Base-by-base conservation (phyloP, 495 filamentous ascomycete species). In the Lepidopterella palustris region DNA sequence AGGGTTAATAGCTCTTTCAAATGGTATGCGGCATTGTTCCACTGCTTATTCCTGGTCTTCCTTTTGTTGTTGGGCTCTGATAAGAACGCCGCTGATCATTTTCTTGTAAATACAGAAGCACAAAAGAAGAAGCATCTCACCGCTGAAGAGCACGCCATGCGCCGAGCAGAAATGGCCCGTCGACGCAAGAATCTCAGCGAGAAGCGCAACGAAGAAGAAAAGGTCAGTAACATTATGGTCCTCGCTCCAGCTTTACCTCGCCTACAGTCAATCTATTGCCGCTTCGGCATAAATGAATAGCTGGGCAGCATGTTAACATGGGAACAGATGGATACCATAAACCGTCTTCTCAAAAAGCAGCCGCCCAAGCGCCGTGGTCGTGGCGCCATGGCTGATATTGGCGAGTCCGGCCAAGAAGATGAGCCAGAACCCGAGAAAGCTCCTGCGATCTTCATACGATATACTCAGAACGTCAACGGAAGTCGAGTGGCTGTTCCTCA, bases 121-220 rank as follows among this genome's bases (percentile, higher is more conserved):
- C 90, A 95, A 78, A 87, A 87, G 55, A 97, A 97, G 75, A 95
- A 95, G 68, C 82, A 87, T 67, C 73, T 97, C 40, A 96, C 92
- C 0, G 92, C 90, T 0, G 93, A 97, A 69, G 95, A 98, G 68
- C 84, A 95, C 57, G 89, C 89, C 31, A 96, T 97, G 88, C 85
- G 95, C 18, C 82, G 93, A 42, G 87, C 89, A 5, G 93, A 98
- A 72, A 98, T 98, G 93, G 93, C 93, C 25, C 80, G 93, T 18
- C 86, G 93, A 29, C 78, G 93, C 52, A 95, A 96, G 71, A 97
- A 97, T 64, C 80, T 98, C n/a, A 93, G 88, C 63, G 93, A 97
- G 70, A 96, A 97, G 79, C 87, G 93, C 25, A 93, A 96, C 58
- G 95, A 98, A 69, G 95, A 98, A 77, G 95, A 97, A 76, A 98